These are phyloP conservation scores for Paraphoma chrysanthemicola DNA, from an alignment of 2,329 filamentous ascomycete genomes.

Conservation along the genomic window DNA sequence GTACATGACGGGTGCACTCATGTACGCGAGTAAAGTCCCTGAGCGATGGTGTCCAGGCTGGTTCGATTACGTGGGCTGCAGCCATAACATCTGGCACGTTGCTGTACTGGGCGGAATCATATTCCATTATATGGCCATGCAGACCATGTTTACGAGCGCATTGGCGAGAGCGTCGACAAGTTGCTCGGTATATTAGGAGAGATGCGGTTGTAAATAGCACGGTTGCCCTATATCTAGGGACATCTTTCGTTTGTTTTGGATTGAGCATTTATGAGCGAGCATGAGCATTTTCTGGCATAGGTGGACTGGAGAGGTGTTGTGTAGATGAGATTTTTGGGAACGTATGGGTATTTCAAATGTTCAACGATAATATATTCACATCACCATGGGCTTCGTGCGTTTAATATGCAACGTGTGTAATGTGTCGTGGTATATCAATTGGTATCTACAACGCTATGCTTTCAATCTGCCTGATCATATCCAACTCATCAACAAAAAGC, in stretches of 20 bases:
- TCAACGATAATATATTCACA: too few species aligned
- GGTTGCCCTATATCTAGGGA: not conserved
- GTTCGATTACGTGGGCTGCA: constrained; percentile 94
- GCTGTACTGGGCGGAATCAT: constrained; percentile 93
- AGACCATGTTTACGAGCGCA: constrained; percentile 80
- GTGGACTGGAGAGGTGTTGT: not conserved
- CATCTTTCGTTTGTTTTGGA: constrained; percentile 2
- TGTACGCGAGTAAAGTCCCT: constrained; percentile 92
- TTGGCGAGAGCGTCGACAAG: constrained; percentile 45
- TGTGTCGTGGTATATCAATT: not conserved
- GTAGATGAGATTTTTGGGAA: not conserved
- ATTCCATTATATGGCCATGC: constrained; percentile 98
- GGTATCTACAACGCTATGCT: not conserved
- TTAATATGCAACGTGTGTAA: not conserved
- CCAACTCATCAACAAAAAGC: too few species aligned
- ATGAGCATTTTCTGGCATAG: constrained; percentile 5
- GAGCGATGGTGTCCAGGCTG: constrained; percentile 91
- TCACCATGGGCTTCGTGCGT: not conserved
- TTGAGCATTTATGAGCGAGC: constrained; percentile 7
- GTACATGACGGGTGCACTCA: constrained; percentile 81
- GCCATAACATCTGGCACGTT: constrained; percentile 97
- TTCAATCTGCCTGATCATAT: not conserved
- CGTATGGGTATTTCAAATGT: too few species aligned
- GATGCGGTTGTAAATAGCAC: too few species aligned
- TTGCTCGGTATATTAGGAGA: constrained; percentile 39